Evolutionary conservation across 768 basidiomycete genomes (phyloP).

Genomic region (Kwoniella sp.): DNA sequence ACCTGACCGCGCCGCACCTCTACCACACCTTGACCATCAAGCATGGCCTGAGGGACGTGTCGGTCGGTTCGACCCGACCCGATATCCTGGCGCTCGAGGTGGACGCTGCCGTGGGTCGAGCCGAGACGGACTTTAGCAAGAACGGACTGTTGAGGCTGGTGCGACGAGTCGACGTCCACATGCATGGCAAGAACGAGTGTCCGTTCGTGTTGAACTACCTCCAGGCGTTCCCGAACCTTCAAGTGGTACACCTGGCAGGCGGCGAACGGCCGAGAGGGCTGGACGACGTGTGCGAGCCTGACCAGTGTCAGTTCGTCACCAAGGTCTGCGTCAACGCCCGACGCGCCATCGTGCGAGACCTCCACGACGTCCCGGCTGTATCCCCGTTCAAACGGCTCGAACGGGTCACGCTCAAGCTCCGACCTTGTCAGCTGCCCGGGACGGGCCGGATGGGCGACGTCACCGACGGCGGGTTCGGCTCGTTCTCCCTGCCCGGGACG

Average conservation of each 20-base stretch:
- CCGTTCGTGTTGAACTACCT: slow-evolving; percentile 11
- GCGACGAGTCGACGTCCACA: not conserved
- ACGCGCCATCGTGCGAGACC: slow-evolving; percentile 1
- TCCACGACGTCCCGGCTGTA: not conserved
- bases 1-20: slow-evolving; percentile 1
- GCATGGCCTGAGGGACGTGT: not conserved
- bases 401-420: not conserved
- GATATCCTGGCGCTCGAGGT: not conserved
- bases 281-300: not conserved
- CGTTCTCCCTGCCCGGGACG: not conserved
- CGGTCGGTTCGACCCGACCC: slow-evolving; percentile 4
- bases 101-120: not conserved
- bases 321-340: slow-evolving; percentile 2
- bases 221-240: slow-evolving; percentile 6
- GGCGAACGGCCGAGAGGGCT: not conserved
- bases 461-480: not conserved
- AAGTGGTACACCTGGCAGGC: slow-evolving; percentile 1
- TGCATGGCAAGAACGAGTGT: slow-evolving; percentile 11
- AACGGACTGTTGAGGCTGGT: slow-evolving; percentile 2
- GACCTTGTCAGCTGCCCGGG: slow-evolving; percentile 12
- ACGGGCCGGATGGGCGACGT: not conserved
- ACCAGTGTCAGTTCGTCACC: slow-evolving; percentile 6
- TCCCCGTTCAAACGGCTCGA: not conserved
- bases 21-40: not conserved
- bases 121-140: not conserved